Evolutionary conservation across 768 basidiomycete species (phyloP), one percentile per base, ranked within the genome.

Genomic region (Leccinum rimulosum): DNA sequence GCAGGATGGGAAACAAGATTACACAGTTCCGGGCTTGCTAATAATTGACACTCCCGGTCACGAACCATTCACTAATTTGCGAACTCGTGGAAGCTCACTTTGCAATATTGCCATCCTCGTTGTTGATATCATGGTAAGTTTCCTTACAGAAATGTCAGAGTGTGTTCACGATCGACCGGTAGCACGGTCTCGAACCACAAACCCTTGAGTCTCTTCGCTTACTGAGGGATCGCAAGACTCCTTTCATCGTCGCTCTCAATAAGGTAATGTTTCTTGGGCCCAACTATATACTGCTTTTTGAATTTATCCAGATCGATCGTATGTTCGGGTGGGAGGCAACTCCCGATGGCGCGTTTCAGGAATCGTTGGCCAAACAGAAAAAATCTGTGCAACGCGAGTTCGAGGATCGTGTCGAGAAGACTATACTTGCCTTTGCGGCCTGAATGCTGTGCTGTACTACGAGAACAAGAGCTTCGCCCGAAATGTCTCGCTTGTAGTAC

Each of bases 61-160:
- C 85, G 97, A 98, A 76, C 96, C 95, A 6, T 99, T 99, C 83
- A 94, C 94, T 8, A 98, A 98, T 74, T 74, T 98, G 71, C 92
- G 97, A 51, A 87, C 89, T 15, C 90, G 97, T 70, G 97, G 97
- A 70, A 95, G 93, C 62, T 97, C 95, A 7, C 82, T 99, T 25
- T 98, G 96, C 76, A 98, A 99, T 77, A 98, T 99, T 61, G 97
- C 97, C 59, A 94, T 99, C 68, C 85, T 99, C 52, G 97, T 99
- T 59, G 96, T 99, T 33, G 97, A 98, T 81, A 97, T 98, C 72
- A 96, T 96, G 84, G 91, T 90, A 66, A 35, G 81, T 65, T 31
- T n/a, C 56, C 30, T 56, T 49, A 31, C 14, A 22, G 30, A 48
- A 31, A 50, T 47, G 19, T 9, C 7, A 50, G 50, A 51, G 35